Evolutionary conservation across 148 eudicot species (phyloP), one percentile per base, ranked within the genome.

Genomic region (Arbutus unedo): DNA sequence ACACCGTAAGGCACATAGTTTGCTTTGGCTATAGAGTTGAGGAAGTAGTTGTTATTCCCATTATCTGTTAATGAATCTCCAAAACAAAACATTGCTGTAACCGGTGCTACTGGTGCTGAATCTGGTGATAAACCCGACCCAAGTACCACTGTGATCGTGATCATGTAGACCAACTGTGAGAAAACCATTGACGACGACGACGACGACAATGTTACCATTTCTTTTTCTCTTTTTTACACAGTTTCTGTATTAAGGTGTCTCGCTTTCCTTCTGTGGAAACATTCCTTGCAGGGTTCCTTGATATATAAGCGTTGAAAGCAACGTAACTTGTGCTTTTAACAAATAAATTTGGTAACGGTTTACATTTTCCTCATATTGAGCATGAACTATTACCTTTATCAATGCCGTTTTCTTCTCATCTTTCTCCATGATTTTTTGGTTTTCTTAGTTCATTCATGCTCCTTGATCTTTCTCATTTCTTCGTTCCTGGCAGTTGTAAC

Each of bases 1-100:
- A 93, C 67, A 38, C 98, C 98, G 54, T 94, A 94, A 50, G 97
- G 98, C 49, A 56, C 79, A 75, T 87, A 93, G 49, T 94, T 93
- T 10, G 97, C 95, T 66, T 90, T 94, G 0, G 98, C 97, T 3
- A 80, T 60, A n/a, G 97, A 84, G 71, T 60, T 86, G 48, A 91
- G 81, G 75, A 66, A 66, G 85, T 86, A 88, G 72, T 93, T 93
- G 91, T 94, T 94, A 75, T 93, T 94, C 56, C 98, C 98, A 19
- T 86, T 71, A 44, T 71, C 98, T 94, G 19, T 86, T 48, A 92
- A 44, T 3, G 98, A 94, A 82, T 94, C 98, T 81, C 98, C 98
- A 45, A 90, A 94, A n/a, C 81, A 92, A 78, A 89, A 94, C 88
- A 92, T 88, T 7, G 96, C 97, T 14, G 92, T 57, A 85, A 93